Conservation (phyloP, 2,329 filamentous ascomycete species). For the Incumbomyces delicatus region DNA sequence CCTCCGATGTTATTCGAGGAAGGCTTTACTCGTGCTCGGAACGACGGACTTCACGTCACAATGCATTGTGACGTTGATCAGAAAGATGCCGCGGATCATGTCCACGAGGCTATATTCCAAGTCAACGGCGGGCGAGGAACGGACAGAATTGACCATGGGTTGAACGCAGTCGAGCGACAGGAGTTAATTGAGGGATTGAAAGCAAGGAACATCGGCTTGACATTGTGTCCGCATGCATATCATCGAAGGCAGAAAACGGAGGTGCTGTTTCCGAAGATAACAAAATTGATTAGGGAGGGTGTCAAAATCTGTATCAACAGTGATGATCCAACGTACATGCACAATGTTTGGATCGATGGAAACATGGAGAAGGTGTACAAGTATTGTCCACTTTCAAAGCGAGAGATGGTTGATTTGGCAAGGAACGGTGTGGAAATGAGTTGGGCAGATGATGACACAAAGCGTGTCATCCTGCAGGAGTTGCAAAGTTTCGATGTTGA, state of each 20-base stretch:
- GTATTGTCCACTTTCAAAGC: slow-evolving; percentile 31
- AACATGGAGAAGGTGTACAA: slow-evolving; percentile 37
- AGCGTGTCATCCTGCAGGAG: slow-evolving; percentile 13
- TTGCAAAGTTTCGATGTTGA: no score
- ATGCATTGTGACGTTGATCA: slow-evolving; percentile 45
- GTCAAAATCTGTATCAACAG: slow-evolving; percentile 40
- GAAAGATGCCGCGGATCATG: slow-evolving; percentile 38
- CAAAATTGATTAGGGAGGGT: slow-evolving; percentile 33
- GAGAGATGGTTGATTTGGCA: slow-evolving; percentile 35
- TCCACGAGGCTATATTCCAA: slow-evolving; percentile 26
- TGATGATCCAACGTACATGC: slow-evolving; percentile 41
- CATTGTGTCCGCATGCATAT: slow-evolving; percentile 20
- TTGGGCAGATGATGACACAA: slow-evolving; percentile 36
- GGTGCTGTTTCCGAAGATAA: slow-evolving; percentile 26
- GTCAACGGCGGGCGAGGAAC: slow-evolving; percentile 10
- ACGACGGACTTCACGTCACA: slow-evolving; percentile 37
- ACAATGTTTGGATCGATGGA: slow-evolving; percentile 39
- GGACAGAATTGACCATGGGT: slow-evolving; percentile 22
- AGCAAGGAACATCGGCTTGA: slow-evolving; percentile 15
- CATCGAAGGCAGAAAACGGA: slow-evolving; percentile 34
- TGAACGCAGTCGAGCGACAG: slow-evolving; percentile 15
- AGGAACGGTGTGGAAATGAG: slow-evolving; percentile 38
- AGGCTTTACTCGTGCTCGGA: slow-evolving; percentile 19
- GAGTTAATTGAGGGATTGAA: slow-evolving; percentile 11
- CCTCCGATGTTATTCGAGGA: slow-evolving; percentile 19